These are phyloP conservation scores for Saccharomyces paradoxus DNA, from an alignment of 805 yeast genomes.

Conservation along the genomic window DNA sequence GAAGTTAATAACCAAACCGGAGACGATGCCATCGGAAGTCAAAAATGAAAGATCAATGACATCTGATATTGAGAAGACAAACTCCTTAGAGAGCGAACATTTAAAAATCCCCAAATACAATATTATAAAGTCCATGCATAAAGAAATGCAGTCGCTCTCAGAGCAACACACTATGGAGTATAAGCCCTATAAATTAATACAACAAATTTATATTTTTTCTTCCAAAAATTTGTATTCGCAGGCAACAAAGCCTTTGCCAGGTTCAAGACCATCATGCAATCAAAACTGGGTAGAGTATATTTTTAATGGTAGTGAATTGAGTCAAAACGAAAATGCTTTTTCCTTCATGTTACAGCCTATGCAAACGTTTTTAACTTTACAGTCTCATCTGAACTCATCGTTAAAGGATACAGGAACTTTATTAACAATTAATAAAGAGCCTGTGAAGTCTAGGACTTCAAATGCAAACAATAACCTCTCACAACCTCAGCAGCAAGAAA, in stretches of 20 bases:
- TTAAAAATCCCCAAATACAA: slow-evolving; percentile 24
- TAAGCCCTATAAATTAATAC: slow-evolving; percentile 19
- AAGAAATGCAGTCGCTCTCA: slow-evolving; percentile 12
- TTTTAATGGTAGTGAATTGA: slow-evolving; percentile 20
- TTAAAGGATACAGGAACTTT: slow-evolving; percentile 6
- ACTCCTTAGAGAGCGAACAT: slow-evolving; percentile 10
- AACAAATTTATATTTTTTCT: slow-evolving; percentile 19
- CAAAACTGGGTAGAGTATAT: slow-evolving; percentile 28
- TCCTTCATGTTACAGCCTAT: slow-evolving; percentile 25
- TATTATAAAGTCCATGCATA: slow-evolving; percentile 21
- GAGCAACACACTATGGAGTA: slow-evolving; percentile 17
- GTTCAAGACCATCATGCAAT: slow-evolving; percentile 23
- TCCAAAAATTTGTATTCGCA: slow-evolving; percentile 24
- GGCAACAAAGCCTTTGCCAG: slow-evolving; percentile 23
- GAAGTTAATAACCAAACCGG: neutral
- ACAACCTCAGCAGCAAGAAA: slow-evolving; percentile 2
- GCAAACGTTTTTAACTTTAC: slow-evolving; percentile 24
- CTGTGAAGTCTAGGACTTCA: slow-evolving; percentile 7
- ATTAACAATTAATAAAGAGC: slow-evolving; percentile 21
- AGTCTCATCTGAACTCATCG: slow-evolving; percentile 10
- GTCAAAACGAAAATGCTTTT: slow-evolving; percentile 23
- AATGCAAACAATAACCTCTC: neutral
- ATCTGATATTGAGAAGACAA: neutral
- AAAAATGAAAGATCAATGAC: neutral
- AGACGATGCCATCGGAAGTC: neutral